Evolutionary conservation across 2,329 filamentous ascomycete species (phyloP), one percentile per base, ranked within the genome.

Genomic region (Tothia fuscella): DNA sequence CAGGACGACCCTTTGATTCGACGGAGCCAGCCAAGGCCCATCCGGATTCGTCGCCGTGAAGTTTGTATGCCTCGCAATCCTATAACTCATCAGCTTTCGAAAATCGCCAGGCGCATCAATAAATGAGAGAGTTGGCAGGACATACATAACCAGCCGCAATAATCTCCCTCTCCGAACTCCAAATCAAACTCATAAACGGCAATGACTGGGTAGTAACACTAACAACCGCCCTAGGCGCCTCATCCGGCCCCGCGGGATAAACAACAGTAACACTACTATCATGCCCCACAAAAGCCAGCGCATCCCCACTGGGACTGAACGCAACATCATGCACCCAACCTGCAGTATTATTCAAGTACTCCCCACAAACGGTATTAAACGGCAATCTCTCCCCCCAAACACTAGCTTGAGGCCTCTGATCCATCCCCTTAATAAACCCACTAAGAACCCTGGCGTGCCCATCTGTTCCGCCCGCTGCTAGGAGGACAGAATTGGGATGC

Each of bases 341-440:
- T 21, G 91, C 91, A 1, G 88, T 93, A 63, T 91, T 89, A 63
- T 98, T 98, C 53, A 95, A 61, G 58, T 78, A 98, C 65, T 98
- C 91, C 56, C 91, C 91, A 56, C 91, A 98, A 38, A 98, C 87
- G 3, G 91, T 98, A 67, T 95, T 95, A 72, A 98, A 98, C 5
- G 91, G 91, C 47, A 98, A 68, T 38, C 89, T 72, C 69, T 98
- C 91, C 46, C 91, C 91, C 91, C 91, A 98, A 7, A 81, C 83
- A 48, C 79, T 82, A 6, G 88, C 80, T 52, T 91, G 82, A 1
- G 91, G 91, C 33, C 85, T 76, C 50, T 76, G 72, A 61, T 98
- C 91, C 42, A 93, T 78, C 40, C 88, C 88, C 68, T 98, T 98
- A 71, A 98, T 84, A 65, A 94, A 98, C 56, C 81, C 82, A 6